Conservation (phyloP, 805 yeast genomes). For the Saccharomyces kudriavzevii region DNA sequence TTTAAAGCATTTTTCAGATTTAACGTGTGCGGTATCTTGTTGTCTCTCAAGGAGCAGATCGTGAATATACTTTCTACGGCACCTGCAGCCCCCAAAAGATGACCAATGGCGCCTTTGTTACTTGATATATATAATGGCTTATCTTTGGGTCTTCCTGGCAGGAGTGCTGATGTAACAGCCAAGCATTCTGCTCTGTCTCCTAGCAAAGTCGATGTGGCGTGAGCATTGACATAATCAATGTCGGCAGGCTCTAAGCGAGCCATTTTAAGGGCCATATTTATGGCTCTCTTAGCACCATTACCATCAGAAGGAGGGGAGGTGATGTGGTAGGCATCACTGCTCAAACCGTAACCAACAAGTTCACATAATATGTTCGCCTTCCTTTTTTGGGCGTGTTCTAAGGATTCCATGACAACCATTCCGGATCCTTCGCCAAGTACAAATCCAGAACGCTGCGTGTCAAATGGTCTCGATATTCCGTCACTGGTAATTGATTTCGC, state of each 20-base stretch:
- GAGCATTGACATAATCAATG: slow-evolving; percentile 84
- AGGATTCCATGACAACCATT: slow-evolving; percentile 62
- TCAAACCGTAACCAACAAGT: slow-evolving; percentile 77
- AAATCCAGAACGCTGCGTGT: slow-evolving; percentile 68
- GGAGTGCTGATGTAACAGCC: slow-evolving; percentile 46
- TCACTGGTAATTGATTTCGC: slow-evolving; percentile 67
- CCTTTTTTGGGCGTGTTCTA: slow-evolving; percentile 64
- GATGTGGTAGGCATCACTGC: slow-evolving; percentile 88
- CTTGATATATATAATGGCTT: slow-evolving; percentile 52
- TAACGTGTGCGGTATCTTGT: slow-evolving; percentile 68
- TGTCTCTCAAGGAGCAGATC: slow-evolving; percentile 50
- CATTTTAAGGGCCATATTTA: slow-evolving; percentile 61
- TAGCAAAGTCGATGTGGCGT: slow-evolving; percentile 84
- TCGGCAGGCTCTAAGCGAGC: slow-evolving; percentile 41
- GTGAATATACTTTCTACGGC: slow-evolving; percentile 85
- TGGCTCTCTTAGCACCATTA: slow-evolving; percentile 74
- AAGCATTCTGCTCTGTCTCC: slow-evolving; percentile 85
- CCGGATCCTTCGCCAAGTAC: slow-evolving; percentile 94
- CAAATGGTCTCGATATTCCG: slow-evolving; percentile 82
- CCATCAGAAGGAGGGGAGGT: slow-evolving; percentile 86
- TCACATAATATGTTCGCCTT: slow-evolving; percentile 71
- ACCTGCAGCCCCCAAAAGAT: slow-evolving; percentile 92
- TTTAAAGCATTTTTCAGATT: slow-evolving; percentile 46
- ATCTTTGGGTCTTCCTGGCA: slow-evolving; percentile 4
- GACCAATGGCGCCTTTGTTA: slow-evolving; percentile 90